Conservation (phyloP, 2,329 filamentous ascomycete genomes). For the Apiospora hydei region DNA sequence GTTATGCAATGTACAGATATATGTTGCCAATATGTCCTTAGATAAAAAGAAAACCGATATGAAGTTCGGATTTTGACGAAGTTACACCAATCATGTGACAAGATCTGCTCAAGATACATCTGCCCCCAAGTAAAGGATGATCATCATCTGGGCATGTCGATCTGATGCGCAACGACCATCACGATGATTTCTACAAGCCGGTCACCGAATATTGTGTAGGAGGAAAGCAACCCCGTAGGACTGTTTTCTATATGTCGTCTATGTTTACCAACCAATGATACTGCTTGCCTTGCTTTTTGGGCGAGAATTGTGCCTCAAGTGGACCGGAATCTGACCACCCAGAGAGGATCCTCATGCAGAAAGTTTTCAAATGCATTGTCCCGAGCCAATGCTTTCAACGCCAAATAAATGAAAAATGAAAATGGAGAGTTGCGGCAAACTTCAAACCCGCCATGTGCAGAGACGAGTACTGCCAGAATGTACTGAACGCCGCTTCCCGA, state of each 20-base stretch:
- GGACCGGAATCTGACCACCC: neutral
- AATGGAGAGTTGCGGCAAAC: neutral
- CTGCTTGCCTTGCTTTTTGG: slow-evolving; percentile 12
- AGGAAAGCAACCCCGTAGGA: slow-evolving; percentile 26
- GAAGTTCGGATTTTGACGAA: neutral
- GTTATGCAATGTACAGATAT: neutral
- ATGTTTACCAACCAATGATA: slow-evolving; percentile 15
- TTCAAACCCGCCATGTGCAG: neutral
- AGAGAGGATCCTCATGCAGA: neutral
- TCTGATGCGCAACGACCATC: neutral
- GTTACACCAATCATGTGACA: neutral
- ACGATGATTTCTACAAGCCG: slow-evolving; percentile 7
- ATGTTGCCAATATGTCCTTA: neutral
- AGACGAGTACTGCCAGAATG: neutral
- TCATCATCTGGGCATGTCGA: neutral
- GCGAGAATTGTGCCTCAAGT: neutral
- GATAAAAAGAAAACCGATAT: neutral
- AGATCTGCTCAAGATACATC: neutral
- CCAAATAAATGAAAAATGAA: neutral
- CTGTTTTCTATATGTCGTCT: slow-evolving; percentile 26
- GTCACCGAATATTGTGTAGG: slow-evolving; percentile 8
- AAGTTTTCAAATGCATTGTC: neutral
- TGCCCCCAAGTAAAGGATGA: neutral
- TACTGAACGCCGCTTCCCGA: slow-evolving; percentile 19
- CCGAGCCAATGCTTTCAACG: slow-evolving; percentile 17